phyloP scores from a whole-genome alignment of 202 grass and related monocot species.

The Zoysia matrella region DNA sequence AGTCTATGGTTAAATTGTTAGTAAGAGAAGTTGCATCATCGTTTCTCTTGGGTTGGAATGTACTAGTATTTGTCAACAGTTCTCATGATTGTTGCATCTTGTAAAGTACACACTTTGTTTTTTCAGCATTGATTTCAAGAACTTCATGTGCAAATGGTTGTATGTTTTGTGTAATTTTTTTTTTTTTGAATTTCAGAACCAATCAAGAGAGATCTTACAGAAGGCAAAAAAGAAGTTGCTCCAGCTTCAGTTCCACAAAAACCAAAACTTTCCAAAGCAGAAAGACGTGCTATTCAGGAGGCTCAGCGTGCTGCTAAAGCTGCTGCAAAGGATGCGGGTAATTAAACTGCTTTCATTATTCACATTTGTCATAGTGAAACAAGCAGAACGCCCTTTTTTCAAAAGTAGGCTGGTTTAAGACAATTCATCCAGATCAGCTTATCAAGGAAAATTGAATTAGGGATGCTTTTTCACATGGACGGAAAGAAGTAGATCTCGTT shows the following conservation, averaged over 20 bases:
- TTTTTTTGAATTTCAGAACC: constrained; percentile 53
- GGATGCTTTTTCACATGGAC: not conserved
- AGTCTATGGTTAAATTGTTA: no score
- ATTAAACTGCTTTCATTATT: constrained; percentile 11
- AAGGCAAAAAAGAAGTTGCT: constrained; percentile 41
- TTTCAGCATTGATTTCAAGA: not conserved
- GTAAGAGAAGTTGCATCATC: no score
- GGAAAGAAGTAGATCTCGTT: not conserved
- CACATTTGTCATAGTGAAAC: not conserved
- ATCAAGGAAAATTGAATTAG: not conserved
- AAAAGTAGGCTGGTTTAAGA: not conserved
- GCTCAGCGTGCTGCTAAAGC: constrained; percentile 89
- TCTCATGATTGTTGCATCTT: not conserved
- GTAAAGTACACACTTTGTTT: not conserved
- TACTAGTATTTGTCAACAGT: not conserved
- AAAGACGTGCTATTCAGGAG: constrained; percentile 86
- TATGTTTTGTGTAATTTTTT: not conserved
- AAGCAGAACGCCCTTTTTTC: not conserved
- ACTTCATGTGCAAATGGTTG: not conserved
- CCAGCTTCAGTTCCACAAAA: constrained; percentile 57
- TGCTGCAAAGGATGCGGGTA: constrained; percentile 81
- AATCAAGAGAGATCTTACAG: constrained; percentile 53
- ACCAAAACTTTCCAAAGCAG: constrained; percentile 74
- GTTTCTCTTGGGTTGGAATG: not conserved
- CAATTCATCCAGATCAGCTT: not conserved